Base-by-base conservation (phyloP, 106 monocot species). In the Iris macrosiphon region DNA sequence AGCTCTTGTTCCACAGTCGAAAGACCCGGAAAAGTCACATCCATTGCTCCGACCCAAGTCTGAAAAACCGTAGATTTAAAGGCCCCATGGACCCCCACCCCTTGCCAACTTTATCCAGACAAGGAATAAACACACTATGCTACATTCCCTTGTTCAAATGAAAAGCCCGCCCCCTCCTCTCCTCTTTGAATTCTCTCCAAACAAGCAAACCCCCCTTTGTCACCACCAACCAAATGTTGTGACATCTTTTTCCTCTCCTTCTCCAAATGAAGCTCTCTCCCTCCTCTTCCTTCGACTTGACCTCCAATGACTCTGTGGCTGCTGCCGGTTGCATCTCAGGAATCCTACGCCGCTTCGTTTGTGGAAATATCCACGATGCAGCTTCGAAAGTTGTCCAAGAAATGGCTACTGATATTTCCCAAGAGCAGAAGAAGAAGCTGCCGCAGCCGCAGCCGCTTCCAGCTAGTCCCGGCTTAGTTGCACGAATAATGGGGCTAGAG, bases 321-420 rank as follows among this genome's bases (percentile, higher is more conserved):
- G 26, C 34, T 22, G 20, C 56, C 23, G 67, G 67, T 2, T 67
- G 67, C 67, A 23, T 67, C 49, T 17, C 57, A 2, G 58, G 49
- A 24, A 12, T 67, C 49, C 49, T 67, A 2, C 47, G 33, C 28
- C 49, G 48, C 27, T 26, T 67, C 33, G 49, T 57, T 14, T 58
- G 57, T 29, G 10, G 34, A 40, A 67, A 21, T 17, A 29, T 49
- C 17, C 21, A 27, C 7, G 23, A 30, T 1, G 18, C 10, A 35
- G 7, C 24, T 23, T 41, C 38, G 6, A 7, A 25, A 16, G 1
- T n/a, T 14, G 9, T 0, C 15, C 34, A 35, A 35, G 7, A 35
- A 35, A 6, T 6, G 1, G 29, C 2, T 6, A 50, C 0, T 28
- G 5, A 46, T 17, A 19, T 9, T 1, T 3, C 13, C 0, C 7